Base-by-base conservation (phyloP, 2,329 filamentous ascomycete species). In the Dactylella cylindrospora region DNA sequence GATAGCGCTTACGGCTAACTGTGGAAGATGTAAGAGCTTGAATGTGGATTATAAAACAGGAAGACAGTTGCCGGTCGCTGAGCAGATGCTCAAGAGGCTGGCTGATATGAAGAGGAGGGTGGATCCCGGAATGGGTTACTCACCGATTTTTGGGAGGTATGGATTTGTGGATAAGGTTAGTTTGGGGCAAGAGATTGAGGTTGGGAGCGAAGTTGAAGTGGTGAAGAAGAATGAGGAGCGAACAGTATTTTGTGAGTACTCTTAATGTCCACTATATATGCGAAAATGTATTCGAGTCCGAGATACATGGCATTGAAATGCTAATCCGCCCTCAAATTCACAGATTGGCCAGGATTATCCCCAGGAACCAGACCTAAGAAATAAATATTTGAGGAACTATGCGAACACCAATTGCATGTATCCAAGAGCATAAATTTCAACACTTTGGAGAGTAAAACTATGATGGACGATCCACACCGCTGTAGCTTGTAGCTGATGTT, bases 111-210 rank as follows among this genome's bases (percentile, higher is more conserved):
- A 76, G 45, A 77, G 86, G 15, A 78, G 85, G 52, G 84, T 90
- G 5, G 86, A 90, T 69, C 65, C 70, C n/a, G 86, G 86, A 0
- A 75, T 75, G 26, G 85, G 81, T 70, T 88, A 81, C 70, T 80
- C 78, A 59, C 85, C 86, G 9, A 77, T 87, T 6, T 90, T 90
- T 76, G 86, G 86, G 7, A 77, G 85, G 36, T 89, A 89, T 72
- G 84, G 78, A 0, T 88, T 88, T 70, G 71, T 85, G 33, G 60
- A 47, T 22, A 57, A 47, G 51, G 57, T 40, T 38, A 36, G 38
- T 13, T n/a, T 70, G 25, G 71, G 71, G 12, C 68, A 71, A n/a
- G 67, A 69, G 39, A 72, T 85, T 41, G 71, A 71, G 1, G 76
- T 84, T 28, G 82, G 82, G 1, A 79, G 85, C 70, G 73, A 77